phyloP scores from a whole-genome alignment of 768 basidiomycete genomes.

The Boletus pseudopeckii region DNA sequence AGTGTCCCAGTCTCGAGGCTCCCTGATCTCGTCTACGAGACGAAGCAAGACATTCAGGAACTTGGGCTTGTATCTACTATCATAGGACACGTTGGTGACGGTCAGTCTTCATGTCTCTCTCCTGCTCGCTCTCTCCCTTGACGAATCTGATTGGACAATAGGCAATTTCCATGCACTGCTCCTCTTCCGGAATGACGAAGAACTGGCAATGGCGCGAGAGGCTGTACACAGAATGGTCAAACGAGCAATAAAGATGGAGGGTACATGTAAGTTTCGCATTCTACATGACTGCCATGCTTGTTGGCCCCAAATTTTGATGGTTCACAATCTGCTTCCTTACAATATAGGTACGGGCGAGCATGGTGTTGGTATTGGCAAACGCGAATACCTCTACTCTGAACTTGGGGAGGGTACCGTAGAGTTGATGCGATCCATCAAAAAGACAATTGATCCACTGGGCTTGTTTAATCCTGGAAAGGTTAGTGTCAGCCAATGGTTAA shows the following conservation, averaged over 20 bases:
- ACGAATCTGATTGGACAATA: constrained; percentile 7
- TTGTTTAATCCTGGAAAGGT: constrained; percentile 88
- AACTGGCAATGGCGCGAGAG: constrained; percentile 39
- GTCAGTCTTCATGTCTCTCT: constrained; percentile 35
- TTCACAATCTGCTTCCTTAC: background rate
- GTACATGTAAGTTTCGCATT: constrained; percentile 52
- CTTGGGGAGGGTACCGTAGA: constrained; percentile 79
- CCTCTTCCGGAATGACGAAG: constrained; percentile 56
- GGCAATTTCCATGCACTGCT: constrained; percentile 53
- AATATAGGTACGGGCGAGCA: constrained; percentile 72
- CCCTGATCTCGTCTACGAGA: constrained; percentile 62
- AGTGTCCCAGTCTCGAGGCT: constrained; percentile 64
- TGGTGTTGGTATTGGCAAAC: constrained; percentile 85
- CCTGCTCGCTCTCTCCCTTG: background rate
- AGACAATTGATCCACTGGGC: constrained; percentile 65
- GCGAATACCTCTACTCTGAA: constrained; percentile 75
- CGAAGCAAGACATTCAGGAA: constrained; percentile 62
- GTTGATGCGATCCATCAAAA: constrained; percentile 82
- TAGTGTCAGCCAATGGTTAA: background rate
- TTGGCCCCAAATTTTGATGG: background rate
- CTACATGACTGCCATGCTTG: no score
- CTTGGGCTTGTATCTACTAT: constrained; percentile 59
- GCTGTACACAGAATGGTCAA: constrained; percentile 61
- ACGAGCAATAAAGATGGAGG: constrained; percentile 67
- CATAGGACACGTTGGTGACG: constrained; percentile 78